Evolutionary conservation across 768 basidiomycete genomes (phyloP), one percentile per base, ranked within the genome.

Genomic region (Scleroderma citrinum): DNA sequence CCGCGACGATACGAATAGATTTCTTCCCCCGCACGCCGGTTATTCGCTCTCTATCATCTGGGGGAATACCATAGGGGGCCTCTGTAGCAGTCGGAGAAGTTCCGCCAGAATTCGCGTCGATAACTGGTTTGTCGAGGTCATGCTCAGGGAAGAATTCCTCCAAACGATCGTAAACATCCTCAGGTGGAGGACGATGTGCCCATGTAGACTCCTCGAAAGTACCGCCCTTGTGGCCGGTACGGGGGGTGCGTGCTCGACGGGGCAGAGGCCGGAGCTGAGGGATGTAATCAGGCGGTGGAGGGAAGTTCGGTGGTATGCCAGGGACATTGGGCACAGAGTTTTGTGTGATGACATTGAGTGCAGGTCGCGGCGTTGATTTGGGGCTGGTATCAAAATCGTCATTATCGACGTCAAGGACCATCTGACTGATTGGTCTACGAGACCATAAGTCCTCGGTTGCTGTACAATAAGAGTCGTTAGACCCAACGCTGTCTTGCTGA

Each of bases 111-210:
- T 75, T 77, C 29, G 85, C 82, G 57, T 98, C 95, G 47, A 97
- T 88, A 55, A 98, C 86, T 2, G 94, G 93, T 62, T 92, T 88
- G 66, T 98, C 96, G 42, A 98, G 80, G 60, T 97, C 93, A 62
- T 96, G 90, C 55, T 87, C 85, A 1, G 95, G 94, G 76, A 99
- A 99, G 73, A 91, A 97, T 52, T 87, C 83, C 57, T 97, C 91
- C 7, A 99, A 76, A 48, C 88, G 83, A 37, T 97, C 87, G 62
- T 92, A 92, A 38, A 99, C 87, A 56, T 89, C 87, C 69, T 98
- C 96, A 0, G 93, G 83, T 39, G 84, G 81, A 24, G 94, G 94
- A 58, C 93, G 88, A 52, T 85, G 82, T 32, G 89, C 87, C 93
- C 92, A 96, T 19, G 86, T 85, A 48, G 78, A 76, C 56, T 82